These are phyloP conservation scores for Curvularia sp. DNA, from an alignment of 2,329 filamentous ascomycete species.

Conservation along the genomic window DNA sequence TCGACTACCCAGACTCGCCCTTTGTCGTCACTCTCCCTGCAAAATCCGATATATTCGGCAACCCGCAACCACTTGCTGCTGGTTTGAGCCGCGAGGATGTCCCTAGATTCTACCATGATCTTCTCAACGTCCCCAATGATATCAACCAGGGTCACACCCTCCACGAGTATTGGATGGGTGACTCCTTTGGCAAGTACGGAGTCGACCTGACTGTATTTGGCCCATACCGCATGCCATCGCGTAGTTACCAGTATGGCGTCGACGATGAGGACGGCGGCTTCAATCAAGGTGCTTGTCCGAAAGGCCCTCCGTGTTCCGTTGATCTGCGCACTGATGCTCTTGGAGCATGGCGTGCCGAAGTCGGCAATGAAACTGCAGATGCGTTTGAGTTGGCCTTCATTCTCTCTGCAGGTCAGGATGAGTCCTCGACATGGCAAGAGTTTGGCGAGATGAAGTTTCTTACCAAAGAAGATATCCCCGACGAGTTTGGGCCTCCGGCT, in stretches of 20 bases:
- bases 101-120: slow-evolving; percentile 59
- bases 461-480: slow-evolving; percentile 57
- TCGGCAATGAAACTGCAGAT: slow-evolving; percentile 59
- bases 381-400: slow-evolving; percentile 62
- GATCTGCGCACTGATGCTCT: slow-evolving; percentile 61
- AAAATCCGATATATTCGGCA: slow-evolving; percentile 60
- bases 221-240: slow-evolving; percentile 58
- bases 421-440: slow-evolving; percentile 64
- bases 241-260: slow-evolving; percentile 61
- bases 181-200: slow-evolving; percentile 61
- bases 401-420: slow-evolving; percentile 63
- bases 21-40: slow-evolving; percentile 59
- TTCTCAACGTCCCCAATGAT: slow-evolving; percentile 60
- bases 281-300: slow-evolving; percentile 59
- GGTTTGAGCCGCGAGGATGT: slow-evolving; percentile 57
- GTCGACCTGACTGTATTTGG: slow-evolving; percentile 63
- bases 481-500: slow-evolving; percentile 59
- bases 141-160: slow-evolving; percentile 62
- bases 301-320: slow-evolving; percentile 54
- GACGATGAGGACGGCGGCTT: slow-evolving; percentile 54
- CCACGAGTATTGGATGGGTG: slow-evolving; percentile 66
- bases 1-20: slow-evolving; percentile 60
- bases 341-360: slow-evolving; percentile 59
- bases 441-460: slow-evolving; percentile 64
- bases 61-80: slow-evolving; percentile 56